These are phyloP conservation scores for Castanea mollissima DNA, from an alignment of 306 rosid genomes.

Conservation along the genomic window DNA sequence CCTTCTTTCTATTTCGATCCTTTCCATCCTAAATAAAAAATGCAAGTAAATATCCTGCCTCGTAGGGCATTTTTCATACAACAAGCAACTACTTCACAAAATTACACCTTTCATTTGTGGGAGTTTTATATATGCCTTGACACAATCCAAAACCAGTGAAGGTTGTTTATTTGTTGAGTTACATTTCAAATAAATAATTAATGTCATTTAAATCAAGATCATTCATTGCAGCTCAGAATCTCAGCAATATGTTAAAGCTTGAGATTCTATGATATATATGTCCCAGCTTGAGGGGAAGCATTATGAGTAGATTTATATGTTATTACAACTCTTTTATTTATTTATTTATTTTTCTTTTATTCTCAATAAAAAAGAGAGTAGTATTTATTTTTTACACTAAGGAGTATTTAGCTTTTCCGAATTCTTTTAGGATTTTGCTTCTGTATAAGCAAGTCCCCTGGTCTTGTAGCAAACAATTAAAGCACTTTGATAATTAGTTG, in stretches of 20 bases:
- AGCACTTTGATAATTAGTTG: not conserved
- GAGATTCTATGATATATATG: too few relatives aligned
- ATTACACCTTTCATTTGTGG: not conserved
- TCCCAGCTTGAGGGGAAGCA: too few relatives aligned
- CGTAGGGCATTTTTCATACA: not conserved
- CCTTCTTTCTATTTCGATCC: too few relatives aligned
- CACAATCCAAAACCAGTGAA: not conserved
- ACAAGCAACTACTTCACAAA: not conserved
- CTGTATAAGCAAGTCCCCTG: not conserved
- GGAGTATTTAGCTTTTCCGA: not conserved
- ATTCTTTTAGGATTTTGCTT: not conserved
- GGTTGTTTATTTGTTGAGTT: too few relatives aligned
- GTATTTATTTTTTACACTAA: not conserved
- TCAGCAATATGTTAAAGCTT: too few relatives aligned
- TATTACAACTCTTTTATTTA: too few relatives aligned
- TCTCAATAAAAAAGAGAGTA: too few relatives aligned
- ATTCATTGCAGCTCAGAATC: too few relatives aligned
- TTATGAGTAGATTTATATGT: too few relatives aligned
- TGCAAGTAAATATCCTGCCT: not conserved
- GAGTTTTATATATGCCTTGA: not conserved
- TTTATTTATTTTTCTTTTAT: too few relatives aligned
- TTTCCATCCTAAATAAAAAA: not conserved
- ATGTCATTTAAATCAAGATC: too few relatives aligned
- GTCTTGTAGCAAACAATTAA: not conserved
- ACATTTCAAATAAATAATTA: too few relatives aligned